Conservation (phyloP, 169 alveolate species). For the Plasmodium gonderi region DNA sequence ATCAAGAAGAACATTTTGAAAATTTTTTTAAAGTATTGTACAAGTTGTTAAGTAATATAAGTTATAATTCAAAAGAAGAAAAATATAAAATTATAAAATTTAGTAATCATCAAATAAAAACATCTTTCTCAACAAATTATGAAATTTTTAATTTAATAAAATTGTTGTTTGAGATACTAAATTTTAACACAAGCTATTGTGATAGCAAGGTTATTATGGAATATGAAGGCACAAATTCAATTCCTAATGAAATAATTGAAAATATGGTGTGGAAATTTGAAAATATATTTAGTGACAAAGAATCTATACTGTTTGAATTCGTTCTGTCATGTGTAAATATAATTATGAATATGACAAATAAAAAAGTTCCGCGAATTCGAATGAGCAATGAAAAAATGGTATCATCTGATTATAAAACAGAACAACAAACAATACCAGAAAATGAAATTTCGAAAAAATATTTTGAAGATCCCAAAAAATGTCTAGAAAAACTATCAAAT, state of each 20-base stretch:
- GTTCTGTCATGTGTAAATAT: slow-evolving; percentile 56
- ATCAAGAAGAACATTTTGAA: slow-evolving; percentile 45
- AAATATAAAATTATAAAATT: slow-evolving; percentile 53
- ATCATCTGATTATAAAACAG: neutral
- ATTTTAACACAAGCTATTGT: slow-evolving; percentile 31
- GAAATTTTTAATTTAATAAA: slow-evolving; percentile 51
- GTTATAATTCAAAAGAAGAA: slow-evolving; percentile 50
- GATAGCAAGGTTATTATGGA: neutral
- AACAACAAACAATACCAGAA: neutral
- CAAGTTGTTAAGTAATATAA: slow-evolving; percentile 50
- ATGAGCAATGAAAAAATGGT: neutral
- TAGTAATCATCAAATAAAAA: slow-evolving; percentile 29
- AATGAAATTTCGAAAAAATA: neutral
- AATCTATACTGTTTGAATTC: slow-evolving; percentile 58
- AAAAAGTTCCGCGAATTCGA: neutral
- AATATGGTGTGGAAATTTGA: slow-evolving; percentile 60
- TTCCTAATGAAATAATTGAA: neutral
- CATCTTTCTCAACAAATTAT: slow-evolving; percentile 19
- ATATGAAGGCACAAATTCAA: neutral
- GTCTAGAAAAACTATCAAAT: slow-evolving; percentile 24
- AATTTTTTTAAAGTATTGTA: slow-evolving; percentile 39
- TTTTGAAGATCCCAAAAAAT: slow-evolving; percentile 28
- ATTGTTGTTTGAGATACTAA: slow-evolving; percentile 59
- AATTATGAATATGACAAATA: slow-evolving; percentile 45
- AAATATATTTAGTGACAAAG: slow-evolving; percentile 18